phyloP scores from a whole-genome alignment of 495 filamentous ascomycete species.

The Penicillium desertorum region DNA sequence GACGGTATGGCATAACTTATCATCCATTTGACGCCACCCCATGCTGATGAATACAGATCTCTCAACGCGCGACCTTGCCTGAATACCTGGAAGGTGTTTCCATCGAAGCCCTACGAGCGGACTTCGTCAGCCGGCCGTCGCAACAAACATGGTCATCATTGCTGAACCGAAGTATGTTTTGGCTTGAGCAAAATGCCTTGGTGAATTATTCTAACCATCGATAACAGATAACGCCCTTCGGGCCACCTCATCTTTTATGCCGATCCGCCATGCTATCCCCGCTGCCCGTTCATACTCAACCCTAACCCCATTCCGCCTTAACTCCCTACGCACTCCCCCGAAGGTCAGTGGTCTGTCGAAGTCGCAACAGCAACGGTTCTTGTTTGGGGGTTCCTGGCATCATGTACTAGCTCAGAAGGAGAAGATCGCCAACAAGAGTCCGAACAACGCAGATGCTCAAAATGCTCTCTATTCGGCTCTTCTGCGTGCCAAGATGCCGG shows the following conservation, averaged over 20 bases:
- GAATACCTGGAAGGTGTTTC: constrained; percentile 33
- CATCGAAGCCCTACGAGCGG: constrained; percentile 27
- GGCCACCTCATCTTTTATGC: constrained; percentile 25
- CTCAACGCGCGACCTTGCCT: constrained; percentile 23
- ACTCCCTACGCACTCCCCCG: constrained; percentile 23
- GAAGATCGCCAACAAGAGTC: constrained; percentile 87
- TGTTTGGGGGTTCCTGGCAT: constrained; percentile 57
- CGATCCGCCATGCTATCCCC: constrained; percentile 14
- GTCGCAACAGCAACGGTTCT: constrained; percentile 47
- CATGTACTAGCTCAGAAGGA: constrained; percentile 70
- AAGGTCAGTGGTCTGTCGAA: constrained; percentile 28
- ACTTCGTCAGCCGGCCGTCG: constrained; percentile 19
- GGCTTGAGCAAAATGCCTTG: not conserved
- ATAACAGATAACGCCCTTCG: constrained; percentile 25
- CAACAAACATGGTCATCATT: constrained; percentile 23
- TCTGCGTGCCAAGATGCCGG: constrained; percentile 86
- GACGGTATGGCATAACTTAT: constrained; percentile 20
- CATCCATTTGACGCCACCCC: not conserved
- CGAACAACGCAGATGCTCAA: constrained; percentile 79
- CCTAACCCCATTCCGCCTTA: constrained; percentile 32
- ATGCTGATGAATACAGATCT: constrained; percentile 16
- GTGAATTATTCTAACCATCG: constrained; percentile 5
- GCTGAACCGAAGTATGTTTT: constrained; percentile 20
- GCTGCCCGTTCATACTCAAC: constrained; percentile 41
- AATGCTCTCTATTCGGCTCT: constrained; percentile 91